Base-by-base conservation (phyloP, 306 rosid genomes). In the Begonia peltatifolia region DNA sequence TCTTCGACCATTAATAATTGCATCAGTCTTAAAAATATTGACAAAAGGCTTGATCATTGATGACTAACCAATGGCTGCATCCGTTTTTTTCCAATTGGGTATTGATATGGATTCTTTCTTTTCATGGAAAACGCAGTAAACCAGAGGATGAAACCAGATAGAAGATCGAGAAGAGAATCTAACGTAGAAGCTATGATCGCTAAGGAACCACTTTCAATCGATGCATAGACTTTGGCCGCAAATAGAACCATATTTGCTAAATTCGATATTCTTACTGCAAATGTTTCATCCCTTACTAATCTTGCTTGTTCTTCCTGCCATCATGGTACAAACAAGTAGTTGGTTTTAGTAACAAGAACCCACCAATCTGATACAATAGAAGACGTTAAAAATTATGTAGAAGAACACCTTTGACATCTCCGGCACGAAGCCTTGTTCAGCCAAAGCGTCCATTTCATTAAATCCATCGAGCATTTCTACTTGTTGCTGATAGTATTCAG, bases 41-140 rank as follows among this genome's bases (percentile, higher is more conserved):
- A 4, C 36, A 30, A 30, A 30, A 5, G 36, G 6, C 38, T 30
- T 30, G 38, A 30, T 30, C 38, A 30, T 30, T 9, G 9, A 30
- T 30, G 8, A 68, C 89, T 59, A 10, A 86, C 99, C 96, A 92
- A 67, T 11, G 96, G 99, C 64, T 83, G 99, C 99, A 92, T 86
- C 53, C 96, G 79, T 67, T 70, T 83, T 81, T 92, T 92, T 59
- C 99, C 99, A 14, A 92, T 92, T 43, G 99, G 96, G 58, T 92
- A 92, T 68, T 81, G 96, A 73, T 92, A 92, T 7, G 99, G 99
- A 55, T 66, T 92, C 43, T 88, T 96, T 22, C 93, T 92, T 75
- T 87, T 88, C 96, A 92, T 92, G 58, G 99, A 86, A 76, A 92
- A 92, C 46, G 93, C 94, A 75, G 99, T 92, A 73, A 87, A 92